A percentile compares a stretch with the other conserved stretches of the same genome.
Conservation (phyloP, 495 filamentous ascomycete genomes). For the Tetracladium marchalianum region DNA sequence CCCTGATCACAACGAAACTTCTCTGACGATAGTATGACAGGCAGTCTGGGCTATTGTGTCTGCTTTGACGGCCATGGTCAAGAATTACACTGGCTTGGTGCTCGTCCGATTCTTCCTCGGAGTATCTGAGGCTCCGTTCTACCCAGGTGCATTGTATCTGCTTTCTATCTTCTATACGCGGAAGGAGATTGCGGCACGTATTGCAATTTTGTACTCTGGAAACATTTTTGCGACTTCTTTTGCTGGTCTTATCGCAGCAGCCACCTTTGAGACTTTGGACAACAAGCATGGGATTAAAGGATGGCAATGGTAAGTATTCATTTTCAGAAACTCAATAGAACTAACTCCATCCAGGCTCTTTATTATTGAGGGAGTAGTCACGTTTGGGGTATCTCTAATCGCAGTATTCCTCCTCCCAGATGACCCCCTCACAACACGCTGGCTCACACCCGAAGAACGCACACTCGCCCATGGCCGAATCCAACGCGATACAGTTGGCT, state of each 20-base stretch:
- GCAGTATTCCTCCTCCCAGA: slow-evolving; percentile 43
- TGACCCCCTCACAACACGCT: slow-evolving; percentile 42
- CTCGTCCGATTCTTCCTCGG: slow-evolving; percentile 58
- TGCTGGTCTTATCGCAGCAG: slow-evolving; percentile 38
- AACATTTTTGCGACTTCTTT: slow-evolving; percentile 34
- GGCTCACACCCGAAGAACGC: slow-evolving; percentile 39
- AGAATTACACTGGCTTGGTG: slow-evolving; percentile 48
- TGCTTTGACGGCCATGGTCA: slow-evolving; percentile 29
- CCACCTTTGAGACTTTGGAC: slow-evolving; percentile 23
- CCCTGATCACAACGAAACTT: too few species aligned
- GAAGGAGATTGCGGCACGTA: slow-evolving; percentile 36
- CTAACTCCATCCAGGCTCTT: too few species aligned
- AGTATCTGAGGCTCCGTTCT: slow-evolving; percentile 47
- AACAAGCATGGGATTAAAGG: slow-evolving; percentile 18
- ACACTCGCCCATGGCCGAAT: slow-evolving; percentile 28
- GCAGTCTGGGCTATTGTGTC: slow-evolving; percentile 36
- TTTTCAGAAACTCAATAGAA: too few species aligned
- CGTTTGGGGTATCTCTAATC: slow-evolving; percentile 18
- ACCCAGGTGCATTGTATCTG: slow-evolving; percentile 36
- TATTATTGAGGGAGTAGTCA: slow-evolving; percentile 23
- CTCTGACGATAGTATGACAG: neutral
- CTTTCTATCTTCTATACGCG: slow-evolving; percentile 40
- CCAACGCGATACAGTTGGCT: slow-evolving; percentile 11
- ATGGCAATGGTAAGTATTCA: slow-evolving; percentile 17
- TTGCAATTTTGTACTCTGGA: slow-evolving; percentile 33